Base-by-base conservation (phyloP, 495 filamentous ascomycete genomes). In the Tuber borchii region DNA sequence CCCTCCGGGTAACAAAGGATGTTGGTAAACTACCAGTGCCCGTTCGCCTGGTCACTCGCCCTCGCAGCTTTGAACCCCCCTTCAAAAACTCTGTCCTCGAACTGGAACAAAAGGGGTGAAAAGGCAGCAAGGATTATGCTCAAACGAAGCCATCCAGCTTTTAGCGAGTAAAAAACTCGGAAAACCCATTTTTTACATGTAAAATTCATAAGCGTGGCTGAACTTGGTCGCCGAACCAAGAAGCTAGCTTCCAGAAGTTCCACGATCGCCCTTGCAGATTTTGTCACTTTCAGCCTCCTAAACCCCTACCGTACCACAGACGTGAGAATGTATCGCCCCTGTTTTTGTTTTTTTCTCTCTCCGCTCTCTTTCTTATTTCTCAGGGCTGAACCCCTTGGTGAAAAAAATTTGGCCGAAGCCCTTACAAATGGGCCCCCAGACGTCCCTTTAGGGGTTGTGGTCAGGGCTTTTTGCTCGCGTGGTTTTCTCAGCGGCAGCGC, bases 221-320 rank as follows among this genome's bases (percentile, higher is more conserved):
- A 45, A 73, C 56, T 78, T 76, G 37, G 74, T 76, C 42, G 44
- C 69, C 7, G 76, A 72, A 72, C 74, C 46, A 56, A 26, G 73
- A 71, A 65, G 68, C 51, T 51, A 56, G 69, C 71, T 78, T 78
- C 77, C 75, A 78, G 77, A 78, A 78, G 77, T 71, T 34, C 72
- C 56, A 39, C 75, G 77, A 78, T 78, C 77, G 75, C 75, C 77
- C 75, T 71, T 78, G 77, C 77, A 78, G 75, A 69, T 78, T 78
- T 43, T 77, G 75, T 65, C 71, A 76, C 73, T 72, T 75, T 72
- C 73, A 69, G 42, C 76, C 76, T 76, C 42, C 19, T n/a, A 40
- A 26, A 46, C 43, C 73, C 42, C 69, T 71, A 70, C n/a, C n/a
- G 22, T 26, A 14, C 72, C 72, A 71, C 71, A 68, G n/a, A 71